Percentiles rank a stretch among this genome's conserved stretches.
Evolutionary conservation across 2,329 filamentous ascomycete genomes (phyloP).

Genomic region (Sporothrix brunneoviolacea): DNA sequence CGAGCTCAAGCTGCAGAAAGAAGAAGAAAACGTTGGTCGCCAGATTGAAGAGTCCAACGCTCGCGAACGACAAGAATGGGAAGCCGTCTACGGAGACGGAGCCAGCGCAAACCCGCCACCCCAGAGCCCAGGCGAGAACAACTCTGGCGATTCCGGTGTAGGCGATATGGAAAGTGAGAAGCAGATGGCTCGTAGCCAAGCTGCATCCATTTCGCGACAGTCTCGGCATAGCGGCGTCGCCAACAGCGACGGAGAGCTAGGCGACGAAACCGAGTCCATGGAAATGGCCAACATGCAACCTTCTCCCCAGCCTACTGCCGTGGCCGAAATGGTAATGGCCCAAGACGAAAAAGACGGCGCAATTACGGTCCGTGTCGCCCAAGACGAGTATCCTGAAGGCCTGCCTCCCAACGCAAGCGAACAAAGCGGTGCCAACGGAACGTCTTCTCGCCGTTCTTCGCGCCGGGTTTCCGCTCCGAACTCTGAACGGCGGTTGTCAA

Average conservation of each 20-base stretch:
- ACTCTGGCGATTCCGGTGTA: conserved; percentile 44
- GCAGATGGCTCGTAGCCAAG: conserved; percentile 27
- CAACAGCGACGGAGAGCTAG: not conserved
- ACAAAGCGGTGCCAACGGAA: not conserved
- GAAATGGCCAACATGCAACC: conserved; percentile 48
- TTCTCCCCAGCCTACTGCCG: conserved; percentile 25
- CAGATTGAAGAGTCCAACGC: conserved; percentile 57
- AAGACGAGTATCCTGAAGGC: conserved; percentile 38
- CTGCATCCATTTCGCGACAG: conserved; percentile 29
- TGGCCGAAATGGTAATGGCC: conserved; percentile 36
- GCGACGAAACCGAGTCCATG: conserved; percentile 30
- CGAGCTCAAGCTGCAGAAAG: conserved; percentile 48
- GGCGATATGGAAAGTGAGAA: conserved; percentile 45
- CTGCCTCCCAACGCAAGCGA: conserved; percentile 2
- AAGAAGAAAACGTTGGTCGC: conserved; percentile 65
- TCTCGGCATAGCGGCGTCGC: conserved; percentile 18
- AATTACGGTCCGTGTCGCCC: conserved; percentile 47
- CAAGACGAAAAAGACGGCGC: conserved; percentile 37
- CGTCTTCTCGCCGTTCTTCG: not conserved
- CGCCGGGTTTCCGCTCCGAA: not conserved
- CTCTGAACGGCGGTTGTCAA: no score
- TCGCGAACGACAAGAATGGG: conserved; percentile 64
- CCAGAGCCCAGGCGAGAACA: conserved; percentile 24
- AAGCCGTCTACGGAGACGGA: conserved; percentile 65
- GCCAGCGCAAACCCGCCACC: conserved; percentile 1